Base-by-base conservation (phyloP, 805 yeast species). In the Metschnikowia anglica region DNA sequence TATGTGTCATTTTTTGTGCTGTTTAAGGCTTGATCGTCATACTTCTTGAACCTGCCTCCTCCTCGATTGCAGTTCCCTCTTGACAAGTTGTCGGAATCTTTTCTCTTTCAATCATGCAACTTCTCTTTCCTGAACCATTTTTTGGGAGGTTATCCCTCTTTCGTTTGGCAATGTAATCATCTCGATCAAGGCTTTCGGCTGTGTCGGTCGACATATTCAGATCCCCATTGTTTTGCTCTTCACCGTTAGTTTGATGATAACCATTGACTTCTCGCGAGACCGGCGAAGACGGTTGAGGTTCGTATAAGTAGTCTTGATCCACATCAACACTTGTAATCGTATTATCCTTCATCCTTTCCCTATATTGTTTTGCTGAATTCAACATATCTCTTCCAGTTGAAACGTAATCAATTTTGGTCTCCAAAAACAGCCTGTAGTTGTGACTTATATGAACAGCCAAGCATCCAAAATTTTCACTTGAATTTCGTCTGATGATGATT, bases 371-470 rank as follows among this genome's bases (percentile, higher is more conserved):
- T 19, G 48, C 47, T 29, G 44, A 31, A 0, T 28, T 39, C 16
- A 44, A 24, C 24, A 51, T 18, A 13, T 44, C 66, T 48, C 28
- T 48, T 29, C 49, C 75, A 37, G 48, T 48, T 7, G 58, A 58
- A 47, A 68, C 45, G 55, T 42, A 66, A 60, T 30, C 47, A 51
- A 48, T 62, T 29, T 40, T 37, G 16, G 37, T 51, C 21, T 43
- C 59, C 27, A 60, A 60, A 44, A 54, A 56, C 3, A 39, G 55
- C 40, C 43, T 65, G 52, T 40, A 77, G 55, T 59, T 53, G 11
- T 56, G 53, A 44, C 61, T 56, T 24, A 69, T 59, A 45, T 66
- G 55, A 16, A 45, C 53, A 5, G 66, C 68, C 37, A 70, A 51
- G 10, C 49, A 33, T 32, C 57, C 59, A 49, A 49, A 67, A 41